Evolutionary conservation across 331 rosid species (phyloP).

Genomic region (Quercus lobata): DNA sequence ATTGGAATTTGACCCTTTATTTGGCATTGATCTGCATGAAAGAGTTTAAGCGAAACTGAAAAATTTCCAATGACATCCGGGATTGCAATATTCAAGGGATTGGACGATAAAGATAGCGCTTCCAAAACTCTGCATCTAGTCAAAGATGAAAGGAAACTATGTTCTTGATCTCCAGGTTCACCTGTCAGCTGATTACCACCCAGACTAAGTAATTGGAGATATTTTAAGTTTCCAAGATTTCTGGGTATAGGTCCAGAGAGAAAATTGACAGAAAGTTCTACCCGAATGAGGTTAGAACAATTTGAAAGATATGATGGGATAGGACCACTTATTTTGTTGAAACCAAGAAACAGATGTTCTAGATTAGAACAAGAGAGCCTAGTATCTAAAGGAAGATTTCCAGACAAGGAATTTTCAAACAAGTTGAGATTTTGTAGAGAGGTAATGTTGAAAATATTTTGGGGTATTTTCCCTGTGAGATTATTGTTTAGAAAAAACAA

Average conservation of each 20-base stretch:
- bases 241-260: not conserved
- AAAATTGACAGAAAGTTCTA: not conserved
- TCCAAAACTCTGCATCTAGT: not conserved
- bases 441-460: not conserved
- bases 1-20: not conserved
- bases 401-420: not conserved
- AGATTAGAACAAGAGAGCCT: not conserved
- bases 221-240: constrained; percentile 6
- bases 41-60: not conserved
- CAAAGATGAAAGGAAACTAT: not conserved
- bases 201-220: not conserved
- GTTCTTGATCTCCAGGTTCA: not conserved
- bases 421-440: accelerated
- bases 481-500: not conserved
- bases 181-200: not conserved
- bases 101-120: accelerated
- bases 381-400: constrained; percentile 1
- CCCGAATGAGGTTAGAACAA: not conserved
- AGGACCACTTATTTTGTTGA: constrained; percentile 3
- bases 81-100: not conserved
- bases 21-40: accelerated
- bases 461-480: not conserved
- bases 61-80: not conserved
- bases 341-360: not conserved
- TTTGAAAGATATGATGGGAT: constrained; percentile 2